Evolutionary conservation across 1,284 basidiomycete genomes (phyloP).

Genomic region (Leccinum subrobustum): DNA sequence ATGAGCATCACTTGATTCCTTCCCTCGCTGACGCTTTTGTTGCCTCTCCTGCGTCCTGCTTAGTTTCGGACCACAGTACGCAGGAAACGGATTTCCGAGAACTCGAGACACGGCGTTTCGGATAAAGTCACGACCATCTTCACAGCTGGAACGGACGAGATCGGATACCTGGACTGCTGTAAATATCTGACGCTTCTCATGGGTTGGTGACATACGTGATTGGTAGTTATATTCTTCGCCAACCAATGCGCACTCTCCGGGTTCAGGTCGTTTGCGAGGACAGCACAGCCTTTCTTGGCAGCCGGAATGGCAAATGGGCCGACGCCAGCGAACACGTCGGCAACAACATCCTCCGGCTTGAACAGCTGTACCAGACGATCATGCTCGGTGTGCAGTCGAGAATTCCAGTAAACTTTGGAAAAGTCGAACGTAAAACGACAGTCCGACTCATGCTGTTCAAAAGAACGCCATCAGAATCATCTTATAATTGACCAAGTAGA

Average conservation of each 20-base stretch:
- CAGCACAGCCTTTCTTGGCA: slow-evolving; percentile 84
- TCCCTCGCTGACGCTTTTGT: slow-evolving; percentile 33
- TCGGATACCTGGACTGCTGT: slow-evolving; percentile 55
- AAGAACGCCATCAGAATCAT: slow-evolving; percentile 4
- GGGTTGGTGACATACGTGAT: slow-evolving; percentile 54
- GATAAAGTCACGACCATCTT: slow-evolving; percentile 88
- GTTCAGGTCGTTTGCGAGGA: slow-evolving; percentile 95
- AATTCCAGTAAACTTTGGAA: slow-evolving; percentile 97
- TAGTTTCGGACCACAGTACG: slow-evolving; percentile 48
- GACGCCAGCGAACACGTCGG: slow-evolving; percentile 96
- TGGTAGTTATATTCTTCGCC: slow-evolving; percentile 67
- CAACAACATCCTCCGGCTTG: slow-evolving; percentile 72
- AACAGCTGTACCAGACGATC: slow-evolving; percentile 77
- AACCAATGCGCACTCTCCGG: slow-evolving; percentile 84
- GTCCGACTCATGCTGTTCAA: slow-evolving; percentile 71
- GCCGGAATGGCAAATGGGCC: slow-evolving; percentile 96
- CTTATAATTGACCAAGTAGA: not conserved
- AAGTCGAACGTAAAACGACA: slow-evolving; percentile 96
- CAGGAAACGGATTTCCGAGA: slow-evolving; percentile 64
- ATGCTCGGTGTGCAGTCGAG: slow-evolving; percentile 90
- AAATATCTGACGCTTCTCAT: slow-evolving; percentile 2
- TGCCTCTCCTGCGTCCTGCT: slow-evolving; percentile 44
- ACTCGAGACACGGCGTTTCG: slow-evolving; percentile 51
- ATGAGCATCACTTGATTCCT: slow-evolving; percentile 10
- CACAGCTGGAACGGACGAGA: slow-evolving; percentile 67